A percentile compares a stretch with the other conserved stretches of the same genome.
These are phyloP conservation scores for Dactylellina parvicollis DNA, from an alignment of 2,329 filamentous ascomycete genomes.

Conservation along the genomic window DNA sequence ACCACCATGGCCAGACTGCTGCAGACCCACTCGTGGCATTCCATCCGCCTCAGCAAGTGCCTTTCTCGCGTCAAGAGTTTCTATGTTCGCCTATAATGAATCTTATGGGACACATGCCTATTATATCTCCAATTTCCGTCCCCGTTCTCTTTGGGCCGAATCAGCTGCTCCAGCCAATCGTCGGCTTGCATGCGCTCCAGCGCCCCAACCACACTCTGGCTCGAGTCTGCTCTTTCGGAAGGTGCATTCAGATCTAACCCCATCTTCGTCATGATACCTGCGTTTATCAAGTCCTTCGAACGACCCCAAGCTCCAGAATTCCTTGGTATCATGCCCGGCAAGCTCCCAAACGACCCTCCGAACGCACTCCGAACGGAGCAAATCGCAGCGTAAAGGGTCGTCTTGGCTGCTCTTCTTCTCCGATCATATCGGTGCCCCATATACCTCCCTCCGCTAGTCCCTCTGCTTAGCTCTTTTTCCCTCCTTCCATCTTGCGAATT, in stretches of 20 bases:
- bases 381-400: not conserved
- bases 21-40: slow-evolving; percentile 19
- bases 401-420: not conserved
- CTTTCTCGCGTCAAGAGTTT: slow-evolving; percentile 43
- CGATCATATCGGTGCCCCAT: not conserved
- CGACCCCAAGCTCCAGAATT: not conserved
- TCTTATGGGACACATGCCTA: slow-evolving; percentile 41
- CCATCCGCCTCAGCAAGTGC: slow-evolving; percentile 30
- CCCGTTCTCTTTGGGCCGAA: not conserved
- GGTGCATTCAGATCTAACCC: slow-evolving; percentile 22
- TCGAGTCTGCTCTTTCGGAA: slow-evolving; percentile 20
- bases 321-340: not conserved
- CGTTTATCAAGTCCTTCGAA: not conserved
- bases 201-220: slow-evolving; percentile 1
- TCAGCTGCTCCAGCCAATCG: slow-evolving; percentile 17
- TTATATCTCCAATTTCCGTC: slow-evolving; percentile 11
- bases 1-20: too few relatives aligned
- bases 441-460: not conserved
- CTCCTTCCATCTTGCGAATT: slow-evolving; percentile 23
- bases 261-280: slow-evolving; percentile 19
- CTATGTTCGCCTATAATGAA: slow-evolving; percentile 48
- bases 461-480: not conserved
- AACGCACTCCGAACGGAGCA: not conserved
- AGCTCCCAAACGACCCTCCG: not conserved
- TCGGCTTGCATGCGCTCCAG: not conserved